These are phyloP conservation scores for Mycena olivaceomarginata DNA, from an alignment of 768 basidiomycete species.

Conservation along the genomic window DNA sequence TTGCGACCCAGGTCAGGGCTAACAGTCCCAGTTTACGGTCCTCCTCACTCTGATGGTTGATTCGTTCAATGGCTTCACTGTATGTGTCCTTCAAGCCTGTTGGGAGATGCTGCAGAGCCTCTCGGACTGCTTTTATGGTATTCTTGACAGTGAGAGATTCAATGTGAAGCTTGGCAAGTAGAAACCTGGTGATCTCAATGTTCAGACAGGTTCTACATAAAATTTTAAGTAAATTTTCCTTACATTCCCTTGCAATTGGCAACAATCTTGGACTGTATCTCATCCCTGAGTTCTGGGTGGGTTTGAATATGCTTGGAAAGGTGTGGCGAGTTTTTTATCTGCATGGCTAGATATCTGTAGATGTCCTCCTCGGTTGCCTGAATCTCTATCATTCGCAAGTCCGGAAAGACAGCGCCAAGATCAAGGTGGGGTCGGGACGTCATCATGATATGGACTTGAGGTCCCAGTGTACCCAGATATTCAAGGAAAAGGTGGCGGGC, in stretches of 20 bases:
- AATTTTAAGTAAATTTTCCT: background rate
- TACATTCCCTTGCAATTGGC: background rate
- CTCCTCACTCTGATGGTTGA: background rate
- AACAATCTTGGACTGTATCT: background rate
- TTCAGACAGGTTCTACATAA: background rate
- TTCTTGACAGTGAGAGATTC: background rate
- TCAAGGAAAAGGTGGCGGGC: background rate
- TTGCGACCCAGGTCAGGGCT: conserved; percentile 1
- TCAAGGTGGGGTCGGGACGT: background rate
- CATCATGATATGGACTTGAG: conserved; percentile 5
- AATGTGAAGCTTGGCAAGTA: background rate
- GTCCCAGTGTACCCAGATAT: background rate
- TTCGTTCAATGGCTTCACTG: background rate
- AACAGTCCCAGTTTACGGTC: background rate
- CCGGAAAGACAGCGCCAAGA: background rate
- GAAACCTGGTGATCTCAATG: background rate
- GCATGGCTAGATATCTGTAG: background rate
- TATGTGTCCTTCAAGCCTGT: background rate
- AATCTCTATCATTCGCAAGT: background rate
- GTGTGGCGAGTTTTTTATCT: background rate
- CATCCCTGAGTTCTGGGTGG: background rate
- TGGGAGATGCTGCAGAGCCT: conserved; percentile 2
- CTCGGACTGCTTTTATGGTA: background rate
- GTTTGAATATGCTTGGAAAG: background rate
- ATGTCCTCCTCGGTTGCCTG: background rate